Conservation (phyloP, 2,329 filamentous ascomycete species). For the Amauroascus niger region DNA sequence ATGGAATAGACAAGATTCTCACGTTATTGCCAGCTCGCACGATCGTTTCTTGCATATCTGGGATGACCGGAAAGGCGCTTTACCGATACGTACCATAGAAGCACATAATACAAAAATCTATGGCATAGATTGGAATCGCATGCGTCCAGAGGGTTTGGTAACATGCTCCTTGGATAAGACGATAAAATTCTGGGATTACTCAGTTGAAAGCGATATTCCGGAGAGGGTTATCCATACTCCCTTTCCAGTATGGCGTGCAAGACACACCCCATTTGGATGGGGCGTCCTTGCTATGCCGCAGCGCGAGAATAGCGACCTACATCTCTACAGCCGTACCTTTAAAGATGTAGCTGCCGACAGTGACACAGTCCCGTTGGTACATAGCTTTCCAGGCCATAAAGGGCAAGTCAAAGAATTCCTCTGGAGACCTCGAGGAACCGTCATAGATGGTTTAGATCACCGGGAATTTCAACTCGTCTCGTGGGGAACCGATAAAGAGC, state of each 20-base stretch:
- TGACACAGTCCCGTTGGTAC: slow-evolving; percentile 36
- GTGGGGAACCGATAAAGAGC: slow-evolving; percentile 78
- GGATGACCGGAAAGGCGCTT: slow-evolving; percentile 72
- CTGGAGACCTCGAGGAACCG: slow-evolving; percentile 68
- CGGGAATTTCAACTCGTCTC: slow-evolving; percentile 89
- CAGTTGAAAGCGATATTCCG: slow-evolving; percentile 51
- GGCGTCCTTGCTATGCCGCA: slow-evolving; percentile 87
- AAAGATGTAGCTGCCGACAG: slow-evolving; percentile 22
- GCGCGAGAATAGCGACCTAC: slow-evolving; percentile 72
- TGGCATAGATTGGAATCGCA: slow-evolving; percentile 87
- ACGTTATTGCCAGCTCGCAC: slow-evolving; percentile 82
- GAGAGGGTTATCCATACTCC: slow-evolving; percentile 70
- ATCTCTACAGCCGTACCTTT: slow-evolving; percentile 63
- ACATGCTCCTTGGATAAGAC: slow-evolving; percentile 87
- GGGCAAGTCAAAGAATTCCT: slow-evolving; percentile 79
- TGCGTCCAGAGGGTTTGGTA: slow-evolving; percentile 58
- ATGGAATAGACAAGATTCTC: slow-evolving; percentile 79
- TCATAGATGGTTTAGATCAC: slow-evolving; percentile 61
- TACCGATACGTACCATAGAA: slow-evolving; percentile 71
- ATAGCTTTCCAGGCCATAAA: slow-evolving; percentile 47
- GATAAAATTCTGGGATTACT: slow-evolving; percentile 89
- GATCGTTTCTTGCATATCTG: slow-evolving; percentile 80
- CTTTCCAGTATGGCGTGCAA: slow-evolving; percentile 83
- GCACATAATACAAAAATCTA: slow-evolving; percentile 92
- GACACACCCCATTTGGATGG: slow-evolving; percentile 81